These are phyloP conservation scores for Ceratocystis diversiconidia DNA, from an alignment of 2,329 filamentous ascomycete species.

Conservation along the genomic window DNA sequence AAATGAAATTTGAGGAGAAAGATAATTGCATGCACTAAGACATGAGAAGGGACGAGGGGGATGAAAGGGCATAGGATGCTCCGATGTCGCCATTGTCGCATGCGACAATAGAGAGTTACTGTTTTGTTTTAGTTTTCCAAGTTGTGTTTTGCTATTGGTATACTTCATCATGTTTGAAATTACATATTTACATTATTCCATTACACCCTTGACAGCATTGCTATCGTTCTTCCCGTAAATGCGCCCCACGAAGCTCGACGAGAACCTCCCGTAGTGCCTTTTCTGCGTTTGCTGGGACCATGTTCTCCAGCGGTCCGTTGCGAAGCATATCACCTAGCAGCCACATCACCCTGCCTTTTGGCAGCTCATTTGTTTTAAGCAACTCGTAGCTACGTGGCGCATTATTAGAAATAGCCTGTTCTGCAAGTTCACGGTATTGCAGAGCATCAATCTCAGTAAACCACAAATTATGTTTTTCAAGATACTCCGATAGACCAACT, in stretches of 20 bases:
- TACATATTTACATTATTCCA: background rate
- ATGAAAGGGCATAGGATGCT: background rate
- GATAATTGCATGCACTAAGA: constrained; percentile 4
- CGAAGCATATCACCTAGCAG: constrained; percentile 46
- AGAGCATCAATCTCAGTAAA: constrained; percentile 36
- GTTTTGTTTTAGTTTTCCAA: background rate
- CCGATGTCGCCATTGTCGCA: background rate
- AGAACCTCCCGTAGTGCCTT: constrained; percentile 27
- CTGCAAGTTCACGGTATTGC: constrained; percentile 37
- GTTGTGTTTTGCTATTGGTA: background rate
- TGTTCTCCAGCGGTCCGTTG: constrained; percentile 38
- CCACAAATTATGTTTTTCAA: constrained; percentile 38
- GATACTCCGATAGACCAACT: constrained; percentile 38
- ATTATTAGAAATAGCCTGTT: constrained; percentile 30
- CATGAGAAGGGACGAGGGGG: no score
- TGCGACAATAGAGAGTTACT: background rate
- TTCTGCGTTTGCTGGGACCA: constrained; percentile 40
- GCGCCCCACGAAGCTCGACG: background rate
- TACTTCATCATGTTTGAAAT: background rate
- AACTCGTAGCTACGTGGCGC: constrained; percentile 31
- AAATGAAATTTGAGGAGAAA: constrained; percentile 43
- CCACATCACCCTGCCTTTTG: constrained; percentile 46
- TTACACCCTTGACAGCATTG: background rate
- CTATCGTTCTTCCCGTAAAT: no score
- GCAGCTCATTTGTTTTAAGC: constrained; percentile 34